phyloP scores from a whole-genome alignment of 1,284 basidiomycete genomes.

The Microbotryomycetes sp. region DNA sequence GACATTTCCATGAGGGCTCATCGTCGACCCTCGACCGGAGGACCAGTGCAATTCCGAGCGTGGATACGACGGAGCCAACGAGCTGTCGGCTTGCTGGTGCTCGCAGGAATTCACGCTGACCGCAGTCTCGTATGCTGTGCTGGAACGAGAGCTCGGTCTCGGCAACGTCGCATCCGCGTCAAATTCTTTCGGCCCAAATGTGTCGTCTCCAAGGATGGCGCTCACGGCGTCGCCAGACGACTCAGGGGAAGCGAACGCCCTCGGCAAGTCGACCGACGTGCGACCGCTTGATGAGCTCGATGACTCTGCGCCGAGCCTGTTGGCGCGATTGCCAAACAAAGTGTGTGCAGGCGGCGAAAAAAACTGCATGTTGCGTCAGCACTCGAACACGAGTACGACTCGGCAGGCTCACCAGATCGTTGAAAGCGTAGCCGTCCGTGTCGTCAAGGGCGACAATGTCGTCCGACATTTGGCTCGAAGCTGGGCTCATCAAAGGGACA shows the following conservation, averaged over 20 bases:
- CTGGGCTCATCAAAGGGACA: background rate
- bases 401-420: background rate
- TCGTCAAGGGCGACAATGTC: background rate
- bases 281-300: background rate
- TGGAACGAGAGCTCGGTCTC: too few relatives aligned
- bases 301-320: background rate
- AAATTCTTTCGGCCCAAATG: background rate
- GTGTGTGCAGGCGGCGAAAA: background rate
- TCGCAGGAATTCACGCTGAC: background rate
- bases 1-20: background rate
- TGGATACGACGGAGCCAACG: background rate
- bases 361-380: background rate
- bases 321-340: background rate
- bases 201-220: background rate
- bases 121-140: background rate
- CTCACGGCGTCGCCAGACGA: too few relatives aligned
- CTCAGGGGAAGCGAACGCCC: background rate
- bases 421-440: background rate
- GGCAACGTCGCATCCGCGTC: too few relatives aligned
- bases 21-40: background rate
- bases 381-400: too few relatives aligned
- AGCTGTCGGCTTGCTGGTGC: background rate
- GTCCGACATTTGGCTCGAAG: background rate
- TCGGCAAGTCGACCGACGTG: background rate
- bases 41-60: background rate